Conservation (phyloP, 2,329 filamentous ascomycete species). For the Pseudopyricularia javanii region DNA sequence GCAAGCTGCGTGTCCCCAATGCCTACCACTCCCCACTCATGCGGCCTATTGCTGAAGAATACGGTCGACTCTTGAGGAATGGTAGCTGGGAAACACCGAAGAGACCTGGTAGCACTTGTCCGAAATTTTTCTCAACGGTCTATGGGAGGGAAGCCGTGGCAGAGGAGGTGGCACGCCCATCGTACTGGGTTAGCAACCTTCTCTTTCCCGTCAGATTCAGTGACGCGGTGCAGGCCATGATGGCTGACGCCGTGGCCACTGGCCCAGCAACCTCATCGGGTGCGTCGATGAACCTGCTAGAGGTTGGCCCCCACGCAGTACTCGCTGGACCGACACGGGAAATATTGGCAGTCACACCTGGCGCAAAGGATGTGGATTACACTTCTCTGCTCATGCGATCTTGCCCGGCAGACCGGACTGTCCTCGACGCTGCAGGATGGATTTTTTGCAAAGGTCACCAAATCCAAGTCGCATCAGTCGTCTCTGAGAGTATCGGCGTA, state of each 20-base stretch:
- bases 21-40: conserved; percentile 16
- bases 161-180: conserved; percentile 2
- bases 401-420: conserved; percentile 9
- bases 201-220: conserved; percentile 15
- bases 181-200: conserved; percentile 15
- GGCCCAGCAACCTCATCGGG: conserved; percentile 12
- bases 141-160: too few relatives aligned
- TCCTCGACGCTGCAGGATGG: conserved; percentile 8
- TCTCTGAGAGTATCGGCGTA: not conserved
- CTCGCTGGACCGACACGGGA: conserved; percentile 18
- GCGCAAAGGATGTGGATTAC: too few relatives aligned
- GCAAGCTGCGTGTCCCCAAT: conserved; percentile 10
- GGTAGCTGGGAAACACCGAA: too few relatives aligned
- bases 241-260: not conserved
- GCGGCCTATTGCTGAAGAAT: not conserved
- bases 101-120: not conserved
- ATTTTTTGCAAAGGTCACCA: conserved; percentile 5
- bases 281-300: conserved; percentile 16
- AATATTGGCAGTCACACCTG: conserved; percentile 6
- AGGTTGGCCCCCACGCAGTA: conserved; percentile 26
- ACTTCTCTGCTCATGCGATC: conserved; percentile 10
- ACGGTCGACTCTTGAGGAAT: too few relatives aligned
- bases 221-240: conserved; percentile 10
- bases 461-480: not conserved
- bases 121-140: too few relatives aligned